These are phyloP conservation scores for Amylocarpus encephaloides DNA, from an alignment of 2,329 filamentous ascomycete genomes.

Conservation along the genomic window DNA sequence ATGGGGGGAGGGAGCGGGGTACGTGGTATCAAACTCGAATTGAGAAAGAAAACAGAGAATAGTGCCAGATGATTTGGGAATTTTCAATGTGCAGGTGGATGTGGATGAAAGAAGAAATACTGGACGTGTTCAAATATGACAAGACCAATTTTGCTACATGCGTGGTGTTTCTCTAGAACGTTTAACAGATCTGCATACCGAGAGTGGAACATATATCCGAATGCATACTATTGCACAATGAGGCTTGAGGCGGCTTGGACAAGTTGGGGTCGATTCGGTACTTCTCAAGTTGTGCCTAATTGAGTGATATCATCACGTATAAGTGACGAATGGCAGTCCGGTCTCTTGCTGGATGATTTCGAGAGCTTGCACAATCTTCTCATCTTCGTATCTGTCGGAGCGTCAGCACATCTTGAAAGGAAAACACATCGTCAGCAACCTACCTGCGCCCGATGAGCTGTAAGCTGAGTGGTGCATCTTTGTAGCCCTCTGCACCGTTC, in stretches of 20 bases:
- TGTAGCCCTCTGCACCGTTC: conserved; percentile 34
- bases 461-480: conserved; percentile 36
- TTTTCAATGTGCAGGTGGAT: background rate
- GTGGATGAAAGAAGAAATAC: background rate
- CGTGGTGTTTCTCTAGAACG: background rate
- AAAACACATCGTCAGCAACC: background rate
- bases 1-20: too few species aligned
- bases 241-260: background rate
- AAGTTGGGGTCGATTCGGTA: background rate
- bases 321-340: conserved; percentile 29
- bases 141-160: background rate
- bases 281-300: conserved; percentile 1
- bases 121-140: background rate
- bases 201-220: background rate
- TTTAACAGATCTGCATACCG: background rate
- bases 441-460: conserved; percentile 34
- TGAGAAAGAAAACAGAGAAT: background rate
- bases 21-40: conserved; percentile 6
- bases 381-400: conserved; percentile 32
- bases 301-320: conserved; percentile 14
- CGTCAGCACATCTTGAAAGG: conserved; percentile 11
- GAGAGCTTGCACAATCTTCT: conserved; percentile 33
- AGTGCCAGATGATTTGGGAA: background rate
- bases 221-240: background rate
- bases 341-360: conserved; percentile 31